Conservation (phyloP, 441 rosid genomes). For the Pelargonium australe region DNA sequence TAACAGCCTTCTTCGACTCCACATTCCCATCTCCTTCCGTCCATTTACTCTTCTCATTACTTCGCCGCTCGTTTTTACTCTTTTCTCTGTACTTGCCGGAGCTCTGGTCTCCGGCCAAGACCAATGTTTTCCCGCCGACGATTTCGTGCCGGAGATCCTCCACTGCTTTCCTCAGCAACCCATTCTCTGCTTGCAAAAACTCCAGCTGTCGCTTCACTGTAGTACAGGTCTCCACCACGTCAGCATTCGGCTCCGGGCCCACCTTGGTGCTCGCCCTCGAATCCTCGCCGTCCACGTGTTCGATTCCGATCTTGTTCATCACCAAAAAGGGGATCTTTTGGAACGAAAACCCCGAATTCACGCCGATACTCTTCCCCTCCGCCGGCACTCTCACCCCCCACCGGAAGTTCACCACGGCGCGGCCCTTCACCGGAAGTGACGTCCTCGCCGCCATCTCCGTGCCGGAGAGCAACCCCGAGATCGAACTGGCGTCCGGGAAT, state of each 20-base stretch:
- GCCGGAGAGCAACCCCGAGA: conserved; percentile 48
- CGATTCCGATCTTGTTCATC: conserved; percentile 80
- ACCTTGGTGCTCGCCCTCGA: conserved; percentile 23
- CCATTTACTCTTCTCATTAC: conserved; percentile 24
- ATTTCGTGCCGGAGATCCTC: conserved; percentile 66
- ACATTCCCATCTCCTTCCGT: conserved; percentile 41
- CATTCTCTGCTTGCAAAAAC: conserved; percentile 55
- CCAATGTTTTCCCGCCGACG: conserved; percentile 17
- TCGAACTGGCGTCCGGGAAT: conserved; percentile 28
- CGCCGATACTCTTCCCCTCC: conserved; percentile 33
- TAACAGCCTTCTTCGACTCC: conserved; percentile 38
- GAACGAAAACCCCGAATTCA: conserved; percentile 40
- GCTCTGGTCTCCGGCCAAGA: background rate
- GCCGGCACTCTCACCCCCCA: conserved; percentile 87
- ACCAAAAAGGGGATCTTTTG: conserved; percentile 63
- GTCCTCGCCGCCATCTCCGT: conserved; percentile 66
- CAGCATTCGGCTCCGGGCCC: conserved; percentile 22
- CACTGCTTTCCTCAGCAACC: conserved; percentile 47
- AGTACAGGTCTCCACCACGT: conserved; percentile 44
- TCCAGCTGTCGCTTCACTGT: conserved; percentile 52
- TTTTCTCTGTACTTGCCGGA: conserved; percentile 35
- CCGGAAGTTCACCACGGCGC: conserved; percentile 56
- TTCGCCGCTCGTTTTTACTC: conserved; percentile 27
- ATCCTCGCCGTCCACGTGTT: conserved; percentile 45
- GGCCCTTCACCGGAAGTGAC: conserved; percentile 49